These are phyloP conservation scores for Ophiostoma sp. DNA, from an alignment of 2,329 filamentous ascomycete genomes.

Conservation along the genomic window DNA sequence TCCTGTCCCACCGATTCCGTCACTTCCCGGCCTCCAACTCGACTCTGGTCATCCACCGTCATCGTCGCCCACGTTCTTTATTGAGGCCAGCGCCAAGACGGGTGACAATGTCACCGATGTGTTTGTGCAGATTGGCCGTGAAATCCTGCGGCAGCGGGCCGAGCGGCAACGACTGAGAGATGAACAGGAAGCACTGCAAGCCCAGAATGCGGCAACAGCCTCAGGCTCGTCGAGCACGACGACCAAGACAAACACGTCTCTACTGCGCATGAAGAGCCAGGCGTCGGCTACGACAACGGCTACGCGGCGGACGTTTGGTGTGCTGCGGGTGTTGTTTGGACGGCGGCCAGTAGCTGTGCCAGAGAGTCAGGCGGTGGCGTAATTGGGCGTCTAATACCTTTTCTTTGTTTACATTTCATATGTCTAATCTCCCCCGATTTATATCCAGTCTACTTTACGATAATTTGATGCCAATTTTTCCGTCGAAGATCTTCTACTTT, in stretches of 20 bases:
- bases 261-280: slow-evolving; percentile 18
- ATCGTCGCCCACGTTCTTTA: slow-evolving; percentile 29
- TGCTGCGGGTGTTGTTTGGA: not conserved
- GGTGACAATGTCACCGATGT: slow-evolving; percentile 39
- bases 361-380: not conserved
- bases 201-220: not conserved
- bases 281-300: not conserved
- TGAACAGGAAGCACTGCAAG: slow-evolving; percentile 27
- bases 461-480: not conserved
- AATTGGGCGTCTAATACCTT: not conserved
- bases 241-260: slow-evolving; percentile 15
- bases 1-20: not conserved
- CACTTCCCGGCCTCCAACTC: not conserved
- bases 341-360: not conserved
- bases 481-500: not conserved
- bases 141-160: slow-evolving; percentile 38
- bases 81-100: slow-evolving; percentile 39
- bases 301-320: slow-evolving; percentile 13
- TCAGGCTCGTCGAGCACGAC: slow-evolving; percentile 19
- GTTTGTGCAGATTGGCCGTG: slow-evolving; percentile 39
- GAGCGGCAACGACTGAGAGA: slow-evolving; percentile 31
- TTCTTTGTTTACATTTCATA: not conserved
- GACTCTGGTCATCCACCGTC: not conserved
- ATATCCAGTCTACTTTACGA: not conserved
- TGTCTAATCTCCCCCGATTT: not conserved